Base-by-base conservation (phyloP, 306 rosid species). In the Carpinus viminea region DNA sequence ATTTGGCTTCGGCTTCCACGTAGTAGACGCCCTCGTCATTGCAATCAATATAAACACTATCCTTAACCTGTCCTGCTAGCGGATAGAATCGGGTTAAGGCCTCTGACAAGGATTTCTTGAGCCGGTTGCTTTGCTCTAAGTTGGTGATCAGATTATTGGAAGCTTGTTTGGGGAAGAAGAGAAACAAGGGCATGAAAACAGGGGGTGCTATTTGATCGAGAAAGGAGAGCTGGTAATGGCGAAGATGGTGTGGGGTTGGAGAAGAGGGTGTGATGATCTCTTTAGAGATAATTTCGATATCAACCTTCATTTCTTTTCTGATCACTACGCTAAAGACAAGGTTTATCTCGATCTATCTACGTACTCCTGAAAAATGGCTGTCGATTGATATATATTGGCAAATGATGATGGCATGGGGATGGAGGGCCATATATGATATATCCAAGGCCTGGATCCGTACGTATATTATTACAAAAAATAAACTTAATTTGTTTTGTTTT, bases 181-280 rank as follows among this genome's bases (percentile, higher is more conserved):
- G 73, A 54, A 81, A 48, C 66, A 75, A 20, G 12, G 84, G 80
- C 76, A 75, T 68, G 70, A 74, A 81, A 34, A 68, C 34, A 1
- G 66, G 76, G 41, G 80, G n/a, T 0, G 84, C 18, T 10, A 75
- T 69, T 70, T 75, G 84, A 43, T 81, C 84, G 11, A 81, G 70
- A 38, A 81, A 75, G 5, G 84, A 81, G 73, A 81, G 80, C 66
- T 75, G 41, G 3, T 45, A 70, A 13, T 81, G 52, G 47, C 84
- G 74, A 34, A 81, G 84, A 46, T 81, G 73, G 72, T 31, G 54
- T 46, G 80, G 84, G 53, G 84, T 75, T 50, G 84, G 68, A 12
- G 72, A 55, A 34, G 55, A 75, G 7, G 84, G 84, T 38, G 70
- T 81, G 26, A 81, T 50, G 56, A 8, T 54, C 26, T 47, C 70